Evolutionary conservation across 1,284 basidiomycete genomes (phyloP), one percentile per base, ranked within the genome.

Genomic region (Fomitopsis schrenkii): DNA sequence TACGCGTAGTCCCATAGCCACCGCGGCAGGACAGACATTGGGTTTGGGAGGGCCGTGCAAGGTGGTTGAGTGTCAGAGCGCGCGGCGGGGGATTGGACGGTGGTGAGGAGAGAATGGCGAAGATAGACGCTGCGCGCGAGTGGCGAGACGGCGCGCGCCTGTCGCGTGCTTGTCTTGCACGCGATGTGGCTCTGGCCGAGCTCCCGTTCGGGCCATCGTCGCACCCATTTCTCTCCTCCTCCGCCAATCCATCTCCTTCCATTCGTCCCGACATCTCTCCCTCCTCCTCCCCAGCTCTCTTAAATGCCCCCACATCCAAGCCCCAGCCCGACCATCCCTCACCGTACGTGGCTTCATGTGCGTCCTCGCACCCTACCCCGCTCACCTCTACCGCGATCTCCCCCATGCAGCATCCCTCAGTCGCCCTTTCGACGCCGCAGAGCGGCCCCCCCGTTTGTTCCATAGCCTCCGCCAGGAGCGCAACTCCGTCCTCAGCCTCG

Each of bases 401-500:
- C n/a, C 17, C 42, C 28, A 62, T 42, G 19, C 55, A 73, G 72
- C 72, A 10, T 71, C 70, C 1, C 64, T 74, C 15, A 69, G 66
- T 53, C 67, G 66, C 22, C 64, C 64, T 22, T 52, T 66, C 36
- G 53, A 66, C 33, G 33, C 55, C 40, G 45, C 58, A 3, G 64
- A 69, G 14, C 63, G 63, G 12, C 64, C 58, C 8, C 72, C 72
- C 0, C 64, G 59, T 19, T 65, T 90, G 2, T 71, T 84, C 7
- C 91, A 93, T 71, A 85, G 88, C 5, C 79, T 93, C n/a, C 81
- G 85, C 62, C 85, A 91, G 71, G 77, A 82, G 57, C 79, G 81
- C 52, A 86, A 80, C 67, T 92, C 90, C 12, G 87, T 95, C 1
- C 79, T 95, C 42, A 87, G 90, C 71, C 76, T 96, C 6, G 89